These are phyloP conservation scores for Onygenales sp. DNA, from an alignment of 2,329 filamentous ascomycete species.

Conservation along the genomic window DNA sequence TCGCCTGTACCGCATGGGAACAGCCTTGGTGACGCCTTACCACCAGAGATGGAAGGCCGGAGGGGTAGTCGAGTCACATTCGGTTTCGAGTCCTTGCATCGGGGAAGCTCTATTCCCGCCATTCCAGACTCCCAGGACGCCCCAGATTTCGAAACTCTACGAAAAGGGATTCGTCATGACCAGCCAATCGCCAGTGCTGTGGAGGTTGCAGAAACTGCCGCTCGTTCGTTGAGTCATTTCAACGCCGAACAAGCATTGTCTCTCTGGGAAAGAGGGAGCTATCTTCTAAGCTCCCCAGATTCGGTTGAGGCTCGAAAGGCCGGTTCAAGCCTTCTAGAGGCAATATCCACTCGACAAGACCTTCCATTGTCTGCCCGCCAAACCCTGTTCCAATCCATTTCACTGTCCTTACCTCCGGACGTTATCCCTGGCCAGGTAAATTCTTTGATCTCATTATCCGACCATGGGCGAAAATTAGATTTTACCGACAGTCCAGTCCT, in stretches of 20 bases:
- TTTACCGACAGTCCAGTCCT: conserved; percentile 30
- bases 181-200: conserved; percentile 25
- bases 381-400: conserved; percentile 27
- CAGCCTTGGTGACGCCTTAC: conserved; percentile 21
- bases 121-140: conserved; percentile 28
- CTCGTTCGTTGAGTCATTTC: conserved; percentile 26
- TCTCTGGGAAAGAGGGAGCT: conserved; percentile 30
- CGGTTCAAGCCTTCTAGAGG: conserved; percentile 27
- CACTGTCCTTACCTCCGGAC: conserved; percentile 24
- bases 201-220: conserved; percentile 29
- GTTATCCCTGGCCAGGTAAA: conserved; percentile 30
- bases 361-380: conserved; percentile 25
- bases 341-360: conserved; percentile 29
- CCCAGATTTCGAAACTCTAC: conserved; percentile 29
- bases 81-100: conserved; percentile 34
- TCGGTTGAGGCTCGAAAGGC: conserved; percentile 27
- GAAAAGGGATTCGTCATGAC: conserved; percentile 25
- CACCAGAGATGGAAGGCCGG: conserved; percentile 24
- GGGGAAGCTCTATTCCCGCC: conserved; percentile 25
- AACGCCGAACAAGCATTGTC: conserved; percentile 30
- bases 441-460: conserved; percentile 30
- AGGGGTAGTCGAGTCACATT: conserved; percentile 22
- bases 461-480: conserved; percentile 34
- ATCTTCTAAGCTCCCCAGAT: conserved; percentile 27
- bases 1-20: conserved; percentile 26